phyloP scores from a whole-genome alignment of 495 filamentous ascomycete species.

The Aspergillus incahuasiensis region DNA sequence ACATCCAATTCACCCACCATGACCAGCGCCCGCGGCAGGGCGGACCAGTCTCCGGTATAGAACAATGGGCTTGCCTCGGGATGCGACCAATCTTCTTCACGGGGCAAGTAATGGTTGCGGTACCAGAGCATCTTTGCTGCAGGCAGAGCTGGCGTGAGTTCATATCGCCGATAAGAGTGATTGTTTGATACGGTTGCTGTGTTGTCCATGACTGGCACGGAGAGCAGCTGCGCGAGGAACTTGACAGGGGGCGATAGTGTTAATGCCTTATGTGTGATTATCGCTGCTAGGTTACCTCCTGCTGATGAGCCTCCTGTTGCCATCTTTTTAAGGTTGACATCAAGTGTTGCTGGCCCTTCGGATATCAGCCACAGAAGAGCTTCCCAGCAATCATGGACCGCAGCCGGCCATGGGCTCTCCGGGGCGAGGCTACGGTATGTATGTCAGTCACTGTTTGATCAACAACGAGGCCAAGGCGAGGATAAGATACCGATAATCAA shows the following conservation, averaged over 20 bases:
- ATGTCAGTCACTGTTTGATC: not conserved
- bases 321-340: constrained; percentile 41
- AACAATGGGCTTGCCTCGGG: constrained; percentile 54
- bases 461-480: not conserved
- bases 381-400: constrained; percentile 56
- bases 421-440: constrained; percentile 46
- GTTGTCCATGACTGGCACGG: constrained; percentile 57
- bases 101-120: constrained; percentile 51
- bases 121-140: constrained; percentile 58
- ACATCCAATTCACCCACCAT: constrained; percentile 57
- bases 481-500: constrained; percentile 47
- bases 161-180: constrained; percentile 44
- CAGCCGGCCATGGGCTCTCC: constrained; percentile 52
- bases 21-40: constrained; percentile 46
- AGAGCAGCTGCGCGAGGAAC: constrained; percentile 49
- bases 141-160: constrained; percentile 46
- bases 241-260: constrained; percentile 36
- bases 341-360: constrained; percentile 33
- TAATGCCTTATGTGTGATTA: constrained; percentile 52
- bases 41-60: constrained; percentile 43
- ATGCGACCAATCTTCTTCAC: constrained; percentile 37
- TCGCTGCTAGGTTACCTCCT: constrained; percentile 51
- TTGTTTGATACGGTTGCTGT: constrained; percentile 43
- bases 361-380: constrained; percentile 49
- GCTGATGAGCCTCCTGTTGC: constrained; percentile 55